Percentiles rank a stretch among this genome's conserved stretches.
Conservation (phyloP, 2,329 filamentous ascomycete genomes). For the Ophiognomonia clavigignenti-juglandacearum region DNA sequence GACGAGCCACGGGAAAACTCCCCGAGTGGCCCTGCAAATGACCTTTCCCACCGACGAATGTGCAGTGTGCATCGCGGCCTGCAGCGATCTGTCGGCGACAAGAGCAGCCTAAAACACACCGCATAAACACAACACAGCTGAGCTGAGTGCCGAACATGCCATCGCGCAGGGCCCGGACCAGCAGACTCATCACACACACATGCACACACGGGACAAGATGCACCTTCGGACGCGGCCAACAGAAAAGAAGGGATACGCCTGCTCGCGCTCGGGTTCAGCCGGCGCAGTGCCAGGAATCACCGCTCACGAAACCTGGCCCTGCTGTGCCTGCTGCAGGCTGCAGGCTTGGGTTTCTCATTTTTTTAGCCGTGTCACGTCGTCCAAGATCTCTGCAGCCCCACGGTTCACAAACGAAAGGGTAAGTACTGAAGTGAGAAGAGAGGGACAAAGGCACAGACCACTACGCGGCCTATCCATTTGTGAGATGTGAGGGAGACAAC, state of each 20-base stretch:
- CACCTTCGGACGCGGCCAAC: neutral
- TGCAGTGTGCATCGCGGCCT: too few species aligned
- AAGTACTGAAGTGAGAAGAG: too few species aligned
- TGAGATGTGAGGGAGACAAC: neutral
- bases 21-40: too few species aligned
- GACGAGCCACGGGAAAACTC: too few species aligned
- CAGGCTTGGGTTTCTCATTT: too few species aligned
- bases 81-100: too few species aligned
- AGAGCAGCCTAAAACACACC: too few species aligned
- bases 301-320: neutral
- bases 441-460: neutral
- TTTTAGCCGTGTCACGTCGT: neutral
- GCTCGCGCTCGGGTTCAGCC: constrained; percentile 11
- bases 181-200: neutral
- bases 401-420: neutral
- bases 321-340: too few species aligned
- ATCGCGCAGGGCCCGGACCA: too few species aligned
- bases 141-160: too few species aligned
- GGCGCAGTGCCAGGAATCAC: constrained; percentile 1
- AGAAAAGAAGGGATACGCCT: constrained; percentile 3
- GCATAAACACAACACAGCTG: too few species aligned
- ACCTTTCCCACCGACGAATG: too few species aligned
- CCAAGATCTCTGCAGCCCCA: constrained; percentile 1
- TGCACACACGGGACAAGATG: neutral
- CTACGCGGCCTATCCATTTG: neutral